Conservation (phyloP, 495 filamentous ascomycete genomes). For the Podospora tetraspora region DNA sequence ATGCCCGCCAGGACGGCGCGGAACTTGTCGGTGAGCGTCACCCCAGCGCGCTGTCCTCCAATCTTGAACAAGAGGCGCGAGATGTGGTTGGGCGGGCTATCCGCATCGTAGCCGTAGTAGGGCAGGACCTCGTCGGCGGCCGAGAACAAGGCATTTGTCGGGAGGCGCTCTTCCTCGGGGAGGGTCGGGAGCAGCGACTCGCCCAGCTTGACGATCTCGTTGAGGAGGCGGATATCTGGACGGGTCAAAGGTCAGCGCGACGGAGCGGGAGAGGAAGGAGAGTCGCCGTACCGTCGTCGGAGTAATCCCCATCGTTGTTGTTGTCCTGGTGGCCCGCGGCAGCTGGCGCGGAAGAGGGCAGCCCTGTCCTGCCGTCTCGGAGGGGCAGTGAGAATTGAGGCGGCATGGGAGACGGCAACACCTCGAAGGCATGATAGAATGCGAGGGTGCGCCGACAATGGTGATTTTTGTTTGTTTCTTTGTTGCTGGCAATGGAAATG, state of each 20-base stretch:
- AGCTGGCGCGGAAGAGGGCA: constrained; percentile 29
- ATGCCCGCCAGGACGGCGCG: constrained; percentile 30
- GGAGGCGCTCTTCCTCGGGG: constrained; percentile 56
- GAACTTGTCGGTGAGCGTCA: constrained; percentile 33
- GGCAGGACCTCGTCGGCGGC: constrained; percentile 71
- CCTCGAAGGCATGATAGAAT: constrained; percentile 35
- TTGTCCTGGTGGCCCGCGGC: constrained; percentile 7
- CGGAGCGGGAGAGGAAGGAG: too few species aligned
- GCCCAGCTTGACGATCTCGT: constrained; percentile 67
- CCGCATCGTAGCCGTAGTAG: constrained; percentile 59
- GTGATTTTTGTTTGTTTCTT: neutral
- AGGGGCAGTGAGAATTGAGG: constrained; percentile 30
- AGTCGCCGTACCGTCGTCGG: constrained; percentile 55
- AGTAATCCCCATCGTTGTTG: constrained; percentile 38
- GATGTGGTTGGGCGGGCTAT: constrained; percentile 63
- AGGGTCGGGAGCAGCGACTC: constrained; percentile 51
- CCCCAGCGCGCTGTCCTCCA: constrained; percentile 49
- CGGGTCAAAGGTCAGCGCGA: constrained; percentile 16
- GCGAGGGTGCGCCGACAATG: constrained; percentile 15
- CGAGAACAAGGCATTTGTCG: constrained; percentile 72
- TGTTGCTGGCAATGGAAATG: constrained; percentile 12
- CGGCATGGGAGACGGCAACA: constrained; percentile 29
- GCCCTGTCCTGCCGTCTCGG: constrained; percentile 42
- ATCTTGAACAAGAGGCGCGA: constrained; percentile 77
- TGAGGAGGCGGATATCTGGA: constrained; percentile 71